Conservation (phyloP, 2,329 filamentous ascomycete genomes). For the Pestalotiopsis sp. region DNA sequence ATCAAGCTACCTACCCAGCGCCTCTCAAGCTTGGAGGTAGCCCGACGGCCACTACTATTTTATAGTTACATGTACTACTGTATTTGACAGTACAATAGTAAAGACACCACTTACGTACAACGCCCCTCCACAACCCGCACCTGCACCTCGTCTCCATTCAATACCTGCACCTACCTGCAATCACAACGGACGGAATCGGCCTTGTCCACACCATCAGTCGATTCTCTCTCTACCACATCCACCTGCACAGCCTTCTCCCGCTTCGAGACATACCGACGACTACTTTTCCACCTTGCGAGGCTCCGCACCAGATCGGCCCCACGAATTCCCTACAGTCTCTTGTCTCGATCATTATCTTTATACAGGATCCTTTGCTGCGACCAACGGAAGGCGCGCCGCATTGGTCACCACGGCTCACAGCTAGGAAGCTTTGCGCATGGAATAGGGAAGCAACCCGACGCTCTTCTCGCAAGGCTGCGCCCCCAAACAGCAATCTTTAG, state of each 20-base stretch:
- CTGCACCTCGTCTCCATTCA: neutral
- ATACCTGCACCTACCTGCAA: neutral
- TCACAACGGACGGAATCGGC: slow-evolving; percentile 2
- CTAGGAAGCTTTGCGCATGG: neutral
- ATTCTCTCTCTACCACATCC: neutral
- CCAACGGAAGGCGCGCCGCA: neutral
- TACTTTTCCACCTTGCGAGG: neutral
- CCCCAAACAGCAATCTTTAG: neutral
- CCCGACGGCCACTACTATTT: no score
- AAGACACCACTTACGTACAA: neutral
- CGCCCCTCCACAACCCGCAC: neutral
- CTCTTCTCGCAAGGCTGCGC: neutral
- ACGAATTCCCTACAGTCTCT: neutral
- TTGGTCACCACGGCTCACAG: neutral
- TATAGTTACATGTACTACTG: neutral
- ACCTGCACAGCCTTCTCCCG: neutral
- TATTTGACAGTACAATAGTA: neutral
- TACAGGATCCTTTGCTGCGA: neutral
- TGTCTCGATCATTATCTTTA: neutral
- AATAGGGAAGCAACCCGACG: neutral
- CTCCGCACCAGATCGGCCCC: neutral
- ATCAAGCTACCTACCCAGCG: neutral
- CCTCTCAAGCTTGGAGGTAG: no score
- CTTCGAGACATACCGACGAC: neutral
- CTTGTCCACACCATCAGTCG: slow-evolving; percentile 4